These are phyloP conservation scores for Neoboletus subvelutipes DNA, from an alignment of 768 basidiomycete species.

Conservation along the genomic window DNA sequence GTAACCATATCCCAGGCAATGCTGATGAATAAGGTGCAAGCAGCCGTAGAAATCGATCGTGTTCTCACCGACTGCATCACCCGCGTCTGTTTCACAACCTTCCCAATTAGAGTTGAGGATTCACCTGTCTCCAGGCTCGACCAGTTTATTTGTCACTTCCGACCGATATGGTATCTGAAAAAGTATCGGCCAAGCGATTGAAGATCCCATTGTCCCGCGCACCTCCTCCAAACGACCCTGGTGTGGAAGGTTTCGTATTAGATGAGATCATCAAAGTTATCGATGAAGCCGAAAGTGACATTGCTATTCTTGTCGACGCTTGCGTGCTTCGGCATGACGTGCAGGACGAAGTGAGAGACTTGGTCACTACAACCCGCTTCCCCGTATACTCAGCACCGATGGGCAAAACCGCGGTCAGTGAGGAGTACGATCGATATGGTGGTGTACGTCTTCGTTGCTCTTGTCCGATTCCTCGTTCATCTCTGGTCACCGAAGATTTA, in stretches of 20 bases:
- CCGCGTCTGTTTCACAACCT: slow-evolving; percentile 35
- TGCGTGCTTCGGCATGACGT: slow-evolving; percentile 75
- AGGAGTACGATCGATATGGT: slow-evolving; percentile 70
- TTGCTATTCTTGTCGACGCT: slow-evolving; percentile 78
- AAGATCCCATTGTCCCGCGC: slow-evolving; percentile 53
- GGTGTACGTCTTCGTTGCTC: slow-evolving; percentile 53
- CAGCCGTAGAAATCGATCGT: slow-evolving; percentile 74
- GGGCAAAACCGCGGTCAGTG: slow-evolving; percentile 79
- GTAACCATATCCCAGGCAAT: slow-evolving; percentile 70
- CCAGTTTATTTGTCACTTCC: slow-evolving; percentile 89
- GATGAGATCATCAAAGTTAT: slow-evolving; percentile 68
- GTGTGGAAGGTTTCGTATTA: slow-evolving; percentile 67
- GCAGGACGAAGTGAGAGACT: slow-evolving; percentile 57
- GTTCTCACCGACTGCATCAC: slow-evolving; percentile 69
- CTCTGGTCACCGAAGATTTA: slow-evolving; percentile 53
- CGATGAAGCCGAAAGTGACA: slow-evolving; percentile 56
- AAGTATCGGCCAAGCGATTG: slow-evolving; percentile 66
- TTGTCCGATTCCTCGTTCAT: neutral
- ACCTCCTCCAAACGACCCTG: slow-evolving; percentile 52
- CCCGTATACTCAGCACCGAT: slow-evolving; percentile 76
- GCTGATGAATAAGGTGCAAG: slow-evolving; percentile 51
- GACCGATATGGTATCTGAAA: slow-evolving; percentile 71
- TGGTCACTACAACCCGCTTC: slow-evolving; percentile 64
- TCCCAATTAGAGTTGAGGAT: neutral
- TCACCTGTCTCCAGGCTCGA: slow-evolving; percentile 50